These are phyloP conservation scores for Colletotrichum tabaci DNA, from an alignment of 2,329 filamentous ascomycete genomes.

Conservation along the genomic window DNA sequence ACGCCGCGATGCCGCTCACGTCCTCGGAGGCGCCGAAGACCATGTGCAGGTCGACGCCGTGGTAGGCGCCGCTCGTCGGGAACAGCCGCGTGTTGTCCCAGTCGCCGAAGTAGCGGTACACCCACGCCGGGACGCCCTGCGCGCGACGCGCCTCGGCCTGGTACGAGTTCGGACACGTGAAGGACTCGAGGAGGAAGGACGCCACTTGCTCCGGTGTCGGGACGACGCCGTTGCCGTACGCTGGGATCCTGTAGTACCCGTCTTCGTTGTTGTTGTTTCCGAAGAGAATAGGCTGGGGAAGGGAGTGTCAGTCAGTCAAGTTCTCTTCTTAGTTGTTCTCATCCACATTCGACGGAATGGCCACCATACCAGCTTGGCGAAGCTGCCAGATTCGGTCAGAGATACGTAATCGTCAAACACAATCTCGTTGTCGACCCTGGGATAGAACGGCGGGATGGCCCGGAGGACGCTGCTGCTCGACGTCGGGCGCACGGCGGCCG, in stretches of 20 bases:
- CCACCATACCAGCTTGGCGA: slow-evolving; percentile 49
- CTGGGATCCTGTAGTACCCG: slow-evolving; percentile 62
- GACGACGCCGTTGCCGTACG: slow-evolving; percentile 55
- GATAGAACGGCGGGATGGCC: slow-evolving; percentile 58
- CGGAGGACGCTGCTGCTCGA: slow-evolving; percentile 54
- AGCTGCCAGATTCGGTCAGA: slow-evolving; percentile 52
- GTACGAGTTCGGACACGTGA: slow-evolving; percentile 60
- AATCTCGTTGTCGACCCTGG: slow-evolving; percentile 55
- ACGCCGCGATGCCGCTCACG: slow-evolving; percentile 55
- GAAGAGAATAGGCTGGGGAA: slow-evolving; percentile 55
- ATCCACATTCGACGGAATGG: fast-evolving
- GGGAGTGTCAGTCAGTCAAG: no score
- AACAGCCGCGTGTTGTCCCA: slow-evolving; percentile 65
- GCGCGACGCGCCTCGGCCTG: slow-evolving; percentile 54
- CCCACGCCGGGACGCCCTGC: slow-evolving; percentile 57
- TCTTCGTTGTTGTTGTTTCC: slow-evolving; percentile 63
- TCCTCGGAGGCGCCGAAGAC: slow-evolving; percentile 59
- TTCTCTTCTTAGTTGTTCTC: fast-evolving
- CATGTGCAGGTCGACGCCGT: slow-evolving; percentile 64
- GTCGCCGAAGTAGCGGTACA: slow-evolving; percentile 64
- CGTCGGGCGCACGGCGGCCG: slow-evolving; percentile 52
- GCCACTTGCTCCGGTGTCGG: slow-evolving; percentile 56
- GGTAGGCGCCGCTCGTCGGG: slow-evolving; percentile 62
- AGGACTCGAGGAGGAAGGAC: slow-evolving; percentile 60
- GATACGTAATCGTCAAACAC: slow-evolving; percentile 59